Evolutionary conservation across 2,329 filamentous ascomycete genomes (phyloP).

Genomic region (Colletotrichum aenigma): DNA sequence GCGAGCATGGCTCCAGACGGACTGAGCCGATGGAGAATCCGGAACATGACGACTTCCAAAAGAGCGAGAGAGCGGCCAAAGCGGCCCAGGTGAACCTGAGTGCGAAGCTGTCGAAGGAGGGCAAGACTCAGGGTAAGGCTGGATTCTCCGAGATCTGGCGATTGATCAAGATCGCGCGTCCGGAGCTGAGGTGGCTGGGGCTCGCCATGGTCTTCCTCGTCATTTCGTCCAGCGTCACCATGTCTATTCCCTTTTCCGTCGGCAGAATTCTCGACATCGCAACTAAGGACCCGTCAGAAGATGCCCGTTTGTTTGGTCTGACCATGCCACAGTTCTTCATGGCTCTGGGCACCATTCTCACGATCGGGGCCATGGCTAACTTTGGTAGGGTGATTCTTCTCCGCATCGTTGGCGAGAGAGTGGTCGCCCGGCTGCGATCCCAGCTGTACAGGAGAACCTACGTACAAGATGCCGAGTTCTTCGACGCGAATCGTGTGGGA

Average conservation of each 20-base stretch:
- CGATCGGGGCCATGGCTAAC: conserved; percentile 85
- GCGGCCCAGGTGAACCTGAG: conserved; percentile 89
- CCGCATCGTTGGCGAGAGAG: conserved; percentile 91
- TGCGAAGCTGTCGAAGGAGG: conserved; percentile 86
- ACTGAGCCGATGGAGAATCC: conserved; percentile 35
- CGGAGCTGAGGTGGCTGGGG: conserved; percentile 78
- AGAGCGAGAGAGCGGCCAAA: conserved; percentile 83
- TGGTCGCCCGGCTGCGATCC: conserved; percentile 87
- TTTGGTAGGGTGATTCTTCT: conserved; percentile 93
- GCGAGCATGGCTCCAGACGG: conserved; percentile 26
- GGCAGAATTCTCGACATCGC: conserved; percentile 94
- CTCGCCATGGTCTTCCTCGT: conserved; percentile 85
- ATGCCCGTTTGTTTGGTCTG: conserved; percentile 78
- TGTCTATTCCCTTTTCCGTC: conserved; percentile 96
- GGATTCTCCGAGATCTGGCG: conserved; percentile 82
- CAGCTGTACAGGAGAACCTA: conserved; percentile 91
- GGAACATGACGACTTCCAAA: conserved; percentile 52
- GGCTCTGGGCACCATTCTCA: conserved; percentile 76
- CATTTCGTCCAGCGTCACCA: conserved; percentile 89
- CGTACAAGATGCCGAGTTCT: conserved; percentile 98
- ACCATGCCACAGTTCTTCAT: conserved; percentile 88
- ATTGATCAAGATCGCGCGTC: conserved; percentile 85
- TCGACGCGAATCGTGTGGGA: conserved; percentile 95
- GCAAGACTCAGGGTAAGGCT: conserved; percentile 60
- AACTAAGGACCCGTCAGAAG: conserved; percentile 72